Evolutionary conservation across 148 eudicot genomes (phyloP).

Genomic region (Vaccinium darrowii): DNA sequence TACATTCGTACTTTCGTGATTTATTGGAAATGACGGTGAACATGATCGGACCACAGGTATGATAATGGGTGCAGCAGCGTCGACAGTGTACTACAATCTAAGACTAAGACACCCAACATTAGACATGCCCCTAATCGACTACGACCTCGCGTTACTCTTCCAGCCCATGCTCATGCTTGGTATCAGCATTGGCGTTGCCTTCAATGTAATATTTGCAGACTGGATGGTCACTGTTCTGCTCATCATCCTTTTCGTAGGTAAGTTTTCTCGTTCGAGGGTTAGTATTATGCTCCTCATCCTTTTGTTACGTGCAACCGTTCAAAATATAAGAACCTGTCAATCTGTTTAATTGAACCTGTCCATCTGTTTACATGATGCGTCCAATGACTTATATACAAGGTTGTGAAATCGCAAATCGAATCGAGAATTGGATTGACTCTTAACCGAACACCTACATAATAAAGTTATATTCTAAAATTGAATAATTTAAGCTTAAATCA

Average conservation of each 20-base stretch:
- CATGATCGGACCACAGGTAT: slow-evolving; percentile 40
- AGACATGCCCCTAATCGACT: slow-evolving; percentile 67
- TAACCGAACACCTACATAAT: no score
- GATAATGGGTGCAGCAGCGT: slow-evolving; percentile 73
- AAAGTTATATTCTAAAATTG: no score
- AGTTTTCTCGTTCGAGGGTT: slow-evolving; percentile 14
- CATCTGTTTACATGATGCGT: background rate
- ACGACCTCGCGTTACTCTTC: slow-evolving; percentile 60
- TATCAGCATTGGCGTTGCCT: slow-evolving; percentile 63
- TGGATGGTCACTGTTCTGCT: slow-evolving; percentile 77
- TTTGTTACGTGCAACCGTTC: slow-evolving; percentile 28
- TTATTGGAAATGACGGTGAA: background rate
- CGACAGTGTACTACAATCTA: slow-evolving; percentile 60
- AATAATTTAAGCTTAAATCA: no score
- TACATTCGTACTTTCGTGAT: background rate
- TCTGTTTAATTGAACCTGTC: background rate
- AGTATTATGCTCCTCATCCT: slow-evolving; percentile 46
- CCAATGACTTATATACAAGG: background rate
- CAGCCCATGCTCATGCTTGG: slow-evolving; percentile 86
- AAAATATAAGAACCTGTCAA: background rate
- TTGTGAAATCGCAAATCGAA: no score
- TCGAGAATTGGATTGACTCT: background rate
- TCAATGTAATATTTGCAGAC: slow-evolving; percentile 66
- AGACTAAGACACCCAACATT: slow-evolving; percentile 55
- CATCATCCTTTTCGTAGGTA: slow-evolving; percentile 61